These are phyloP conservation scores for Trametes sp. DNA, from an alignment of 1,284 basidiomycete species.

Conservation along the genomic window DNA sequence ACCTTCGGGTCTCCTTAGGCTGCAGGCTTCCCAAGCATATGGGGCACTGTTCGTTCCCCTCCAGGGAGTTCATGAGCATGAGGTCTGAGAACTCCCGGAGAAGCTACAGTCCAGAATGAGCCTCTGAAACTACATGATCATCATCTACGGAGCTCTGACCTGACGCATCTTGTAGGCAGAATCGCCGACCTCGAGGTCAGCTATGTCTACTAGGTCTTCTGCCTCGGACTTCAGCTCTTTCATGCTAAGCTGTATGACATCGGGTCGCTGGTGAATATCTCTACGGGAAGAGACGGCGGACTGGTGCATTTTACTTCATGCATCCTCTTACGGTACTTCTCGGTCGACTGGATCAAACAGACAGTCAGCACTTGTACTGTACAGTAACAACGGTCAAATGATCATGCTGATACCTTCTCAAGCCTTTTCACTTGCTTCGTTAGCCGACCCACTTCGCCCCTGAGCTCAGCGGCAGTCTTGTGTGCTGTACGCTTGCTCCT, in stretches of 20 bases:
- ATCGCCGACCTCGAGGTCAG: constrained; percentile 42
- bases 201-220: constrained; percentile 44
- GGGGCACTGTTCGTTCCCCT: constrained; percentile 52
- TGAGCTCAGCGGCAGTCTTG: constrained; percentile 29
- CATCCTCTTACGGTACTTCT: constrained; percentile 42
- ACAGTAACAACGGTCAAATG: not conserved
- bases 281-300: too few relatives aligned
- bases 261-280: not conserved
- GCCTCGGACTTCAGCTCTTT: constrained; percentile 50
- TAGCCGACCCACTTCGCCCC: constrained; percentile 37
- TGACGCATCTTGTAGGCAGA: constrained; percentile 50
- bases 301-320: constrained; percentile 33
- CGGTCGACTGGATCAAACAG: constrained; percentile 33
- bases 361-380: too few relatives aligned
- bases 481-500: constrained; percentile 32
- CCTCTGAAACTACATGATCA: not conserved
- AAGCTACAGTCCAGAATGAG: constrained; percentile 44
- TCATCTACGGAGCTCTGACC: constrained; percentile 34
- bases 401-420: constrained; percentile 37
- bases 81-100: constrained; percentile 51
- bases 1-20: constrained; percentile 46
- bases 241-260: constrained; percentile 43
- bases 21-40: constrained; percentile 51
- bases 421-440: constrained; percentile 36
- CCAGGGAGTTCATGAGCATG: constrained; percentile 50